Conservation (phyloP, 306 rosid genomes). For the Luffa acutangula region DNA sequence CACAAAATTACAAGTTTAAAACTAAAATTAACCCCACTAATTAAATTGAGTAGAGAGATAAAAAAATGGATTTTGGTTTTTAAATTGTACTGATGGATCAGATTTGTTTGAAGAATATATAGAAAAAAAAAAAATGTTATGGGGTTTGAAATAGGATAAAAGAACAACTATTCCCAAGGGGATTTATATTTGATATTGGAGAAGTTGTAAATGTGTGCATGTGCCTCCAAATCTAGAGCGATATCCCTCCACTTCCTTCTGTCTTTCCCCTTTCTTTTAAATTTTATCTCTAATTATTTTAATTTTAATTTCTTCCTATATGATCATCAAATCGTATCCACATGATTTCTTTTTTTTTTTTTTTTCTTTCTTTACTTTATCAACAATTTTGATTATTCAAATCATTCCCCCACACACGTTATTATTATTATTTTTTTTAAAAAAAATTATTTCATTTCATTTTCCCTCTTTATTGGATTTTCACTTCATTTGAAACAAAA, state of each 20-base stretch:
- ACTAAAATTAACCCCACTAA: too few relatives aligned
- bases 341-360: neutral
- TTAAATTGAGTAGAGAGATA: too few relatives aligned
- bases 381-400: neutral
- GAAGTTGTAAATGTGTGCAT: neutral
- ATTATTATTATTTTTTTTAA: neutral
- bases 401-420: neutral
- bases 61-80: too few relatives aligned
- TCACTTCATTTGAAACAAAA: neutral
- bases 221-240: neutral
- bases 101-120: neutral
- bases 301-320: neutral
- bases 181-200: neutral
- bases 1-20: too few relatives aligned
- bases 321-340: slow-evolving; percentile 9
- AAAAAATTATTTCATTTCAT: neutral
- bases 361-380: neutral
- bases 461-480: neutral
- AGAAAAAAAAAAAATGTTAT: neutral
- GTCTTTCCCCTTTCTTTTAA: neutral
- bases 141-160: neutral
- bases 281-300: neutral
- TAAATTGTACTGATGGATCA: neutral
- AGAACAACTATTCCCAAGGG: neutral
- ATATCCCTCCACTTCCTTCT: slow-evolving; percentile 10